Conservation (phyloP, 352 stramenopile species). For the Phytophthora citricola region DNA sequence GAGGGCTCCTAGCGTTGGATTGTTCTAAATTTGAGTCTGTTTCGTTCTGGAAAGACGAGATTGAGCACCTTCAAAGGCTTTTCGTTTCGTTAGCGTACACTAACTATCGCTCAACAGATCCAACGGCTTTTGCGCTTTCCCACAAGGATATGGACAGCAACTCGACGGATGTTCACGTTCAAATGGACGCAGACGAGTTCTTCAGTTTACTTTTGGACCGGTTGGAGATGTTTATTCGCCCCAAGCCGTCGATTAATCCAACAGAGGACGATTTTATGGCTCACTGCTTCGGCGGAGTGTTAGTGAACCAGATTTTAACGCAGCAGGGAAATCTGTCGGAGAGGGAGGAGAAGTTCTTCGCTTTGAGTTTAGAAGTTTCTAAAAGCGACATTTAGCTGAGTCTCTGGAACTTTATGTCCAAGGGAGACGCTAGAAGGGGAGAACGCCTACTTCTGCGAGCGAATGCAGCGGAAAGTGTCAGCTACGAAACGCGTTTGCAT, state of each 20-base stretch:
- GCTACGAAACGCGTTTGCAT: constrained; percentile 88
- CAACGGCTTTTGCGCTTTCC: constrained; percentile 68
- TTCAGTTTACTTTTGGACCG: constrained; percentile 82
- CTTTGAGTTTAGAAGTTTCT: constrained; percentile 80
- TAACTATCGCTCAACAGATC: constrained; percentile 57
- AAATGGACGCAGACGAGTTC: constrained; percentile 89
- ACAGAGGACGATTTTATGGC: constrained; percentile 50
- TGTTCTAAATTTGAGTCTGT: constrained; percentile 17
- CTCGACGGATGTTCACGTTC: constrained; percentile 70
- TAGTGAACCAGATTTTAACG: constrained; percentile 88
- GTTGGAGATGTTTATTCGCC: constrained; percentile 63
- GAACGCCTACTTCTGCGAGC: constrained; percentile 84
- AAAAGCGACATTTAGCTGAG: constrained; percentile 69
- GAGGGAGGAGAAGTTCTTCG: constrained; percentile 86
- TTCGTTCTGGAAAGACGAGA: constrained; percentile 52
- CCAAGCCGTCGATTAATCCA: constrained; percentile 1
- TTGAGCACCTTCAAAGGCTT: constrained; percentile 70
- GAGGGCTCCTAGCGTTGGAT: constrained; percentile 53
- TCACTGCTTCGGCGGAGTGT: constrained; percentile 70
- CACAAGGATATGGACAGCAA: constrained; percentile 79
- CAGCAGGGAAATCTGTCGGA: constrained; percentile 81
- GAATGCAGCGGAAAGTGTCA: constrained; percentile 70
- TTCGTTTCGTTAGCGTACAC: constrained; percentile 68
- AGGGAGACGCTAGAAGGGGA: constrained; percentile 76
- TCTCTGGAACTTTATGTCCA: constrained; percentile 77